phyloP scores from a whole-genome alignment of 2,329 filamentous ascomycete species.

The Xylaria sp. region DNA sequence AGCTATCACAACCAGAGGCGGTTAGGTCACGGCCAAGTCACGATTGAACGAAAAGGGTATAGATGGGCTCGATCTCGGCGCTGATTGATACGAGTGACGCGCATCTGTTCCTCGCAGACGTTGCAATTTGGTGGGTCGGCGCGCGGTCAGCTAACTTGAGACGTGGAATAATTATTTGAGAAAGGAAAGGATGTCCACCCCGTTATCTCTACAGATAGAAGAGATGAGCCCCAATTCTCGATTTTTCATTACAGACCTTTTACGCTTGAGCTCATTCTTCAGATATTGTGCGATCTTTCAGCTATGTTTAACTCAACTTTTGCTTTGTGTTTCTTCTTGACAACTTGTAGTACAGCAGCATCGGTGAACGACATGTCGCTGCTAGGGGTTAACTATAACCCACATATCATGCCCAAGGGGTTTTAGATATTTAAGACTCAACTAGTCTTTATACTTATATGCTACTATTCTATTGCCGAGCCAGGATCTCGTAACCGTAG shows the following conservation, averaged over 20 bases:
- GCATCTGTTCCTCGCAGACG: not conserved
- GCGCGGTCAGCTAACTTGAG: not conserved
- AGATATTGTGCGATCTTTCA: not conserved
- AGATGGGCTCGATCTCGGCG: not conserved
- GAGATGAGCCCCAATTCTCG: not conserved
- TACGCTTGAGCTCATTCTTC: no score
- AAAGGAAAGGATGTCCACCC: not conserved
- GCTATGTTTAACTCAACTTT: not conserved
- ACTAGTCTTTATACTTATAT: no score
- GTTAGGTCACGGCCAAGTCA: not conserved
- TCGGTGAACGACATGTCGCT: no score
- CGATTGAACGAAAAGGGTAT: not conserved
- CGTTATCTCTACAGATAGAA: not conserved
- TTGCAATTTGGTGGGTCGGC: not conserved
- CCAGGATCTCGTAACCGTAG: no score
- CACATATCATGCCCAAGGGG: no score
- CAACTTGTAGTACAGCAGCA: no score
- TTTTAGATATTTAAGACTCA: no score
- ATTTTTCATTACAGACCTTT: not conserved
- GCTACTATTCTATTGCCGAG: no score
- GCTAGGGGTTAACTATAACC: no score
- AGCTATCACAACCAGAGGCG: not conserved
- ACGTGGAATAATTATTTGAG: constrained; percentile 12
- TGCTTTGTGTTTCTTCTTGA: no score
- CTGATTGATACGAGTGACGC: not conserved